Base-by-base conservation (phyloP, 2,329 filamentous ascomycete species). In the Pseudocercospora pini-densiflorae region DNA sequence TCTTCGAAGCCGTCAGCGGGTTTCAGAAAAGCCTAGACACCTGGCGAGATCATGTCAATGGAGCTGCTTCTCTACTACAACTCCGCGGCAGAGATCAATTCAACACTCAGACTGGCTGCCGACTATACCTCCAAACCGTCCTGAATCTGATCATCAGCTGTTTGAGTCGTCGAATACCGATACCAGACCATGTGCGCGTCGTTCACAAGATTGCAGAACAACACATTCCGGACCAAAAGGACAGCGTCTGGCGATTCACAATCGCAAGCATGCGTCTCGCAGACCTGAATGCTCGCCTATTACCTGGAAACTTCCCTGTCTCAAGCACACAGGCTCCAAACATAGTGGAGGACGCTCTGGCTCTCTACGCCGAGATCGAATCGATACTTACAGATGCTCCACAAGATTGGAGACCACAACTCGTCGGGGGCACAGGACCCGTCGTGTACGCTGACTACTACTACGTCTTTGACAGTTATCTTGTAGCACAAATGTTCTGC, bases 1-100 rank as follows among this genome's bases (percentile, higher is more conserved):
- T 74, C 79, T 66, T 93, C 90, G 68, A 93, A 88, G 71, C 88
- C 84, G 47, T 86, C 78, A 33, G 93, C 85, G 58, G 93, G 89
- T 66, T 89, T 83, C 0, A 82, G 76, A 0, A 80, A 84, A 57
- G 93, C 79, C 61, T 84, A 78, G 49, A 93, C 79, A 1, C 81
- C 82, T 54, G 93, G 81, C 0, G 89, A 55, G 63, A 66, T 23
- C 66, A 68, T 29, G 63, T 68, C 63, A 66, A 68, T 27, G 66
- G 66, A 3, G 66, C 66, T 1, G 66, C 66, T 21, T 68, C 66
- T 16, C 54, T 68, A 19, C 63, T 68, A 12, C 66, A 68, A 24
- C 63, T 68, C 4, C 66, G 66, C 19, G 66, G 66, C 27, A 47
- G 27, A 12, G 63, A 68, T 27, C 66, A 68, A 49, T 68, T 68